Conservation (phyloP, 179 eudicot genomes). For the Gypsophila paniculata region DNA sequence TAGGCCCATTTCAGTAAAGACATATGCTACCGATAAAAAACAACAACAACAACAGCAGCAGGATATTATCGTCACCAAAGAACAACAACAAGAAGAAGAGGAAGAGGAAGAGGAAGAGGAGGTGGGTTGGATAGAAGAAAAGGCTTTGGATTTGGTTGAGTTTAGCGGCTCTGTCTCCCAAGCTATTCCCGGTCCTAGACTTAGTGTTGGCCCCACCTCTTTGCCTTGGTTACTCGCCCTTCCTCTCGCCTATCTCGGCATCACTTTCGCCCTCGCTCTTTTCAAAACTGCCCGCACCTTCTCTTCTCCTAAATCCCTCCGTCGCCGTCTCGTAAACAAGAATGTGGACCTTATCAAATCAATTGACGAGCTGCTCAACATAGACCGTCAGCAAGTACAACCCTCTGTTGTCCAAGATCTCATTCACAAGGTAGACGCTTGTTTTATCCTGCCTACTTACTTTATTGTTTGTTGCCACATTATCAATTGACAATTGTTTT, state of each 20-base stretch:
- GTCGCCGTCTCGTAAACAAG: constrained; percentile 67
- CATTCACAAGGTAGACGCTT: constrained; percentile 67
- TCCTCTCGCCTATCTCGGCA: constrained; percentile 61
- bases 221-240: constrained; percentile 79
- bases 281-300: constrained; percentile 56
- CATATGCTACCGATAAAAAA: neutral
- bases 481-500: neutral
- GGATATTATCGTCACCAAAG: too few relatives aligned
- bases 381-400: constrained; percentile 49
- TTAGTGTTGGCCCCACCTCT: constrained; percentile 57
- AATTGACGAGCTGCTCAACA: constrained; percentile 63
- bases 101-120: constrained; percentile 60
- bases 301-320: constrained; percentile 57
- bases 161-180: constrained; percentile 75
- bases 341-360: constrained; percentile 70
- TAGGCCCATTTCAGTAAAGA: neutral
- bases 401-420: constrained; percentile 50
- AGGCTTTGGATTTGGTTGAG: constrained; percentile 85
- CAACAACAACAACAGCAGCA: neutral
- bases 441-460: too few relatives aligned
- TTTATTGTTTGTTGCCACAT: constrained; percentile 20
- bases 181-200: constrained; percentile 89
- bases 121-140: constrained; percentile 89
- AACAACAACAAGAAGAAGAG: neutral
- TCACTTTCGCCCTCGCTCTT: constrained; percentile 55